Base-by-base conservation (phyloP, 1,284 basidiomycete species). In the Ceratobasidium sp. region DNA sequence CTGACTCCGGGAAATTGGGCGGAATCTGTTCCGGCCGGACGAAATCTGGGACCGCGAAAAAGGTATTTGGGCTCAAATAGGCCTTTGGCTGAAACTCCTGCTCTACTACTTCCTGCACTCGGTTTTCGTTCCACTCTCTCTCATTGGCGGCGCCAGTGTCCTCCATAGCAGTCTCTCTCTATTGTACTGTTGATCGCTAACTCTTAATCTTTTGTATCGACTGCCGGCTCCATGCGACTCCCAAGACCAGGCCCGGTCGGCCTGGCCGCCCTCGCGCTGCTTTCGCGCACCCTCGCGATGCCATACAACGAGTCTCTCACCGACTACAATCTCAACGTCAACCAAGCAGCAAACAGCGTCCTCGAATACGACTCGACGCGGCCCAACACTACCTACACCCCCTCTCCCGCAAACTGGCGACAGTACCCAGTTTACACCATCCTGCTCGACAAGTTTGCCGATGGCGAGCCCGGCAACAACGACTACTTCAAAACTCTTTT, bases 371-470 rank as follows among this genome's bases (percentile, higher is more conserved):
- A 84, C 29, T 84, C 93, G 5, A 86, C 88, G 64, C 86, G 90
- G 67, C 82, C 87, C 17, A 92, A 90, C 78, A 85, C 83, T 1
- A 89, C 87, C 1, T 96, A 96, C 83, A 92, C 89, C 0, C 86
- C 87, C 0, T 95, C 93, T 0, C 95, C 95, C 0, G 74, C 79
- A n/a, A 97, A 97, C 83, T 97, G 95, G 95, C 89, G 95, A 44
- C 85, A 89, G 19, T 83, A 96, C 22, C 94, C 95, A 0, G 88
- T 90, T 75, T 97, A 97, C 82, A 95, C 93, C 51, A 81, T 97
- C 77, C 90, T 97, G 64, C 82, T 95, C 79, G 95, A 97, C 88
- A 97, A 97, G 83, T 97, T 94, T 82, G 93, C 94, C 24, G 94
- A 97, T 80, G 95, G 95, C 7, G 93, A 95, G 81, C 95, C 95